Evolutionary conservation across 2,329 filamentous ascomycete genomes (phyloP), one percentile per base, ranked within the genome.

Genomic region (Fusarium sp.): DNA sequence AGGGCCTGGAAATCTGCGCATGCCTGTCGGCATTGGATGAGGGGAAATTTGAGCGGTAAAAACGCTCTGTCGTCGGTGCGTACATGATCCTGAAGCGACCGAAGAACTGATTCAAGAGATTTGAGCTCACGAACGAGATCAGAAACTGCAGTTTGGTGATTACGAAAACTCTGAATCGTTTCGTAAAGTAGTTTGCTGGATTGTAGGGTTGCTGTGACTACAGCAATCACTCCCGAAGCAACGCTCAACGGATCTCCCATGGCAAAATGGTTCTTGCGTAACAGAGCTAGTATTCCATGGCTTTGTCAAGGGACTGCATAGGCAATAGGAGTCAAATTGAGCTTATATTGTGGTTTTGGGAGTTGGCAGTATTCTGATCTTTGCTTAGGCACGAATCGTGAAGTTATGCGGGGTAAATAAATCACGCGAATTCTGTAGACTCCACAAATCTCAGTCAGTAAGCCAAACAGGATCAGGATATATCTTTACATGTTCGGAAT

Each of bases 1-100:
- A 70, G 77, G 43, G 62, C 77, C 22, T 66, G 66, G 64, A 85
- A 85, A 18, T 83, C 80, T 57, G 78, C 73, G 65, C 81, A 85
- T 12, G 81, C 79, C 68, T 80, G 79, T 29, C 79, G 77, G 65
- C 81, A 85, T 67, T 79, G 78, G 34, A 75, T 70, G 32, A 85
- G 72, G 47, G 82, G 82, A 60, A 81, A 20, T 53, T 70, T 69
- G 12, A 76, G 68, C 18, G 62, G 65, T 8, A 75, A 43, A 18
- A 70, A 61, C 4, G 63, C 38, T 5, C 56, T 47, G 6, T 73
- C 64, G 18, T 54, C 40, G 56, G 38, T 32, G 24, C 55, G 55
- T 8, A 62, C 59, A 60, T 62, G 38, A 40, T 62, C 59, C 15
- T 51, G 38, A 6, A 62, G 38, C 8, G 59, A 29, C 3, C 8